phyloP scores from a whole-genome alignment of 768 basidiomycete genomes.

The Suillus clintonianus region DNA sequence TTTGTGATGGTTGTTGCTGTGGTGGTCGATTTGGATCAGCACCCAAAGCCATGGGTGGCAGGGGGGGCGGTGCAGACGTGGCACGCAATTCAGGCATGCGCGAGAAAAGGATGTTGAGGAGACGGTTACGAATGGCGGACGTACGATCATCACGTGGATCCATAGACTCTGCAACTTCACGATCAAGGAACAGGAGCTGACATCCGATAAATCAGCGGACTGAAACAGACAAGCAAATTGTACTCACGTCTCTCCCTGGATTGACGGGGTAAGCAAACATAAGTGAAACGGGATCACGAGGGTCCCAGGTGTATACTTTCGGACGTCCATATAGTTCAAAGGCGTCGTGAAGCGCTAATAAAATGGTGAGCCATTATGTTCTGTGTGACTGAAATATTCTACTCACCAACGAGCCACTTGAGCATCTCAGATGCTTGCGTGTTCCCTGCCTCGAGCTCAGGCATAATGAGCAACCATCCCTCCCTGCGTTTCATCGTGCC shows the following conservation, averaged over 20 bases:
- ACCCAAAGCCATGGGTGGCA: conserved; percentile 19
- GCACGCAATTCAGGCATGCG: conserved; percentile 48
- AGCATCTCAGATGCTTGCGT: conserved; percentile 81
- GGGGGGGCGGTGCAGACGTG: conserved; percentile 12
- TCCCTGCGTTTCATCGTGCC: conserved; percentile 68
- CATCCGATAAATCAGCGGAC: conserved; percentile 16
- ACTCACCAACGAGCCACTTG: conserved; percentile 85
- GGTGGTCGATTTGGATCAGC: conserved; percentile 11
- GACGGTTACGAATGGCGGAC: conserved; percentile 60
- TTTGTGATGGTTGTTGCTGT: conserved; percentile 34
- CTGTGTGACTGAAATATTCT: not conserved
- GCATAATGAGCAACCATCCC: conserved; percentile 91
- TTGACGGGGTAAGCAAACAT: conserved; percentile 97
- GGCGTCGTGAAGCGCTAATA: conserved; percentile 76
- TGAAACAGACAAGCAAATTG: not conserved
- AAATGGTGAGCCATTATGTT: conserved; percentile 13
- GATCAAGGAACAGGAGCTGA: conserved; percentile 85
- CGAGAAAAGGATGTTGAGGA: conserved; percentile 62
- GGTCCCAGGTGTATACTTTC: conserved; percentile 85
- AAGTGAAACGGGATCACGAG: conserved; percentile 74
- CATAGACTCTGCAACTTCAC: conserved; percentile 76
- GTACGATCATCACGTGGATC: conserved; percentile 81
- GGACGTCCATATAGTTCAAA: conserved; percentile 91
- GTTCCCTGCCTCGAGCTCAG: conserved; percentile 68
- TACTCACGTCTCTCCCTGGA: conserved; percentile 74